Percentiles rank a stretch among this genome's conserved stretches.
These are phyloP conservation scores for Phoma herbarum DNA, from an alignment of 2,329 filamentous ascomycete species.

Conservation along the genomic window DNA sequence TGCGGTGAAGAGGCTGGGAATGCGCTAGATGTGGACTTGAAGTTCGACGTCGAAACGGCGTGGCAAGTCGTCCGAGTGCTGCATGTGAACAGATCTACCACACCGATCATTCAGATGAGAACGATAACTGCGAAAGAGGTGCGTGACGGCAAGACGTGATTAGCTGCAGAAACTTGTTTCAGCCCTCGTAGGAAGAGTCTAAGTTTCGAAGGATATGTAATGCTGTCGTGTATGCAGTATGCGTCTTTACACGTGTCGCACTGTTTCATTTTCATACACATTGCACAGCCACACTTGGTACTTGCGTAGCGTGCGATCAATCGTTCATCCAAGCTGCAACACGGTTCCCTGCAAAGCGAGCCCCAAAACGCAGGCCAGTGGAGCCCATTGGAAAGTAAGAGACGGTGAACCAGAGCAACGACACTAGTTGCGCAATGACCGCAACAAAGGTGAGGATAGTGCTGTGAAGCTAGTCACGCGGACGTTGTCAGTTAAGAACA, in stretches of 20 bases:
- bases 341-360: conserved; percentile 83
- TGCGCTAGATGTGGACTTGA: conserved; percentile 8
- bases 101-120: conserved; percentile 17
- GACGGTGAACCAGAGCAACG: conserved; percentile 90
- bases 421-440: conserved; percentile 82
- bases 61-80: conserved; percentile 11
- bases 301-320: conserved; percentile 50
- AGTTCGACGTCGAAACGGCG: conserved; percentile 10
- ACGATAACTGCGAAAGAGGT: conserved; percentile 1
- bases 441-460: conserved; percentile 86
- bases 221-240: conserved; percentile 1
- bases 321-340: conserved; percentile 89
- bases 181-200: neutral
- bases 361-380: conserved; percentile 84
- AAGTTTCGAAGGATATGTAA: conserved; percentile 13
- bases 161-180: conserved; percentile 10
- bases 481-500: conserved; percentile 47
- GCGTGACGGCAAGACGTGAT: conserved; percentile 10
- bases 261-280: neutral
- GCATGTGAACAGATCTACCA: conserved; percentile 21
- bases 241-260: conserved; percentile 7
- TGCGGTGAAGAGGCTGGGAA: conserved; percentile 12
- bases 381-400: conserved; percentile 99
- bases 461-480: conserved; percentile 68
- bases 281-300: conserved; percentile 6